Evolutionary conservation across 192 early-diverging fungal species (phyloP), one percentile per base, ranked within the genome.

Genomic region (Entophlyctis luteolus): DNA sequence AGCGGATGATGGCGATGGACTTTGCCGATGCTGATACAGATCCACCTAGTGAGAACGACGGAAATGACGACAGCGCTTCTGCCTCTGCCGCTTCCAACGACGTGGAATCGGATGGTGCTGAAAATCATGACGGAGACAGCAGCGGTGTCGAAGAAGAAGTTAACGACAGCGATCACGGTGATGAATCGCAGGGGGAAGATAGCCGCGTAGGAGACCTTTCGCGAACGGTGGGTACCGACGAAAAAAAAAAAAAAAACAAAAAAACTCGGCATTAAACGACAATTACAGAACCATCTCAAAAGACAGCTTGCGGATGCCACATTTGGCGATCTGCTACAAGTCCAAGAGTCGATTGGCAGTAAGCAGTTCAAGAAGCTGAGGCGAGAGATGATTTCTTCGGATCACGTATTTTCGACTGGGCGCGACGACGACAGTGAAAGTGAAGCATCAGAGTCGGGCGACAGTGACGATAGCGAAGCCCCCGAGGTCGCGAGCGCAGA

Each of bases 321-420:
- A 5, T 94, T 94, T 70, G 87, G 86, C 65, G 84, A 93, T 59
- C 71, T 93, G 25, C 80, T 90, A 49, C 86, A 89, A 48, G 86
- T 93, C 27, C 88, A 92, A 76, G 72, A 84, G 58, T 88, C 89
- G 57, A 71, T 91, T 54, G 88, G 86, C 16, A 77, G 77, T 65
- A 86, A 88, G 53, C 82, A 80, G 35, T 87, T 88, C 46, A 82
- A 83, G 57, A 62, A 79, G 55, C 74, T 79, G 14, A 70, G 72
- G 33, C 67, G 77, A 1, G 72, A 73, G 39, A 73, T 67, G 59
- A 34, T 66, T 53, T 65, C 48, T 45, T 20, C 35, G 25, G 29
- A 36, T 16, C 36, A 77, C 33, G 67, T 47, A 34, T 10, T 62
- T 54, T 59, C 75, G 59, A 23, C 78, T 68, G 73, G 71, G 16